Evolutionary conservation across 2,329 filamentous ascomycete genomes (phyloP), one percentile per base, ranked within the genome.

Genomic region (Ophiocordyceps australis): DNA sequence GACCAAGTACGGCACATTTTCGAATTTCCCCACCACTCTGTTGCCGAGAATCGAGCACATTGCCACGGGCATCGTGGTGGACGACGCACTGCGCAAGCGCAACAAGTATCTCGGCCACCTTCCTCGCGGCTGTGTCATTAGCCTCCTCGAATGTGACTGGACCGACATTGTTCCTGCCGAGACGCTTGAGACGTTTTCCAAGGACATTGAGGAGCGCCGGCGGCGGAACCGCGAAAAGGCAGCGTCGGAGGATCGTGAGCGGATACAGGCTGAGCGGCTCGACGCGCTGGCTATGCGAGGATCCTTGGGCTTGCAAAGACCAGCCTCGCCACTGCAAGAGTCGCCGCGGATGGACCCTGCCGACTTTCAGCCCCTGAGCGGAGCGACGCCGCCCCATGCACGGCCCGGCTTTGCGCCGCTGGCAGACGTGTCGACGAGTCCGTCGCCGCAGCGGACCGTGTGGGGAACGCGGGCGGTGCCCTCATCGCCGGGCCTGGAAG

Each of bases 141-240:
- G 65, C 36, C 93, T 93, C 40, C 50, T 94, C 2, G 85, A 94
- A 50, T 94, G 85, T 42, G 83, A 94, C 46, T 94, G 85, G 85
- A 83, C 80, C 4, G 83, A 92, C 36, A 79, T 89, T 20, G 79
- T 94, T 5, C 64, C 72, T 4, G 61, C 72, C 1, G 74, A 80
- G 26, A 65, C 80, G 4, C 57, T 94, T n/a, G 71, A 71, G 20
- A 62, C 64, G 2, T 94, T 93, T 49, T 58, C 63, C n/a, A 52
- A 59, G 0, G 82, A 93, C 31, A 76, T 89, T 27, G 77, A 80
- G 35, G 65, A 68, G 29, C 65, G 85, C 27, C 63, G 82, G 29
- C 82, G 76, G 47, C 65, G 67, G 28, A 83, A 91, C 38, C 61
- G 62, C 5, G 85, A 93, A 37, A 93, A 93, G 48, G 80, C 81